Percentiles rank a stretch among this genome's conserved stretches.
Conservation (phyloP, 352 stramenopile species). For the Pythium biforme region DNA sequence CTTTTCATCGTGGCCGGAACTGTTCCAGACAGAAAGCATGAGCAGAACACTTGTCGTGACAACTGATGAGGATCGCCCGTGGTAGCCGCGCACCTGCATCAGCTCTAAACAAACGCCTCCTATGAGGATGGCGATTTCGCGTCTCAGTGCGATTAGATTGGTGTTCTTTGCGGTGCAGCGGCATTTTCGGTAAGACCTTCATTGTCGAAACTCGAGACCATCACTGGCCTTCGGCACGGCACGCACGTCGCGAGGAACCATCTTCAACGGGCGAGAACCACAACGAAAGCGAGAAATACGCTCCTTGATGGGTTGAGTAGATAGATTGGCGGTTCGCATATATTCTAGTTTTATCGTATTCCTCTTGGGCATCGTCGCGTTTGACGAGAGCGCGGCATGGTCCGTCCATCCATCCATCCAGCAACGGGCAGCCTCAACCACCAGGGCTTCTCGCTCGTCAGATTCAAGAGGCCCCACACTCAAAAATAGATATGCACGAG, state of each 20-base stretch:
- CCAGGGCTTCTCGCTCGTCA: not conserved
- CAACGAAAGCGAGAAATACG: no score
- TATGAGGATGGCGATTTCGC: not conserved
- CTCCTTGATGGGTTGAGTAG: not conserved
- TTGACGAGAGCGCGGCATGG: not conserved
- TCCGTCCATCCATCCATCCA: not conserved
- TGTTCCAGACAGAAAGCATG: constrained; percentile 2
- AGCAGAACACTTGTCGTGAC: constrained; percentile 22
- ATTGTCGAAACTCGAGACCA: constrained; percentile 5
- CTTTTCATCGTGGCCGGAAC: not conserved
- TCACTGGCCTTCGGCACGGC: not conserved
- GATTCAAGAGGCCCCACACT: not conserved
- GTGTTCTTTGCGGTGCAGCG: not conserved
- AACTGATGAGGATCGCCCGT: not conserved
- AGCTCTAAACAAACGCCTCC: not conserved
- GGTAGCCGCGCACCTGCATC: no score
- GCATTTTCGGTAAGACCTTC: constrained; percentile 7
- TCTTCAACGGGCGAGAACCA: not conserved
- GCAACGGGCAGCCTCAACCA: not conserved
- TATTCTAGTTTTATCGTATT: constrained; percentile 13
- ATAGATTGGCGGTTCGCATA: constrained; percentile 2
- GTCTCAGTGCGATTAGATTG: not conserved
- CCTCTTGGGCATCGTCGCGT: not conserved
- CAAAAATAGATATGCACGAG: not conserved
- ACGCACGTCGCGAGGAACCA: constrained; percentile 1